A percentile compares a stretch with the other conserved stretches of the same genome.
Evolutionary conservation across 2,329 filamentous ascomycete species (phyloP).

Genomic region (Pezicula radicicola): DNA sequence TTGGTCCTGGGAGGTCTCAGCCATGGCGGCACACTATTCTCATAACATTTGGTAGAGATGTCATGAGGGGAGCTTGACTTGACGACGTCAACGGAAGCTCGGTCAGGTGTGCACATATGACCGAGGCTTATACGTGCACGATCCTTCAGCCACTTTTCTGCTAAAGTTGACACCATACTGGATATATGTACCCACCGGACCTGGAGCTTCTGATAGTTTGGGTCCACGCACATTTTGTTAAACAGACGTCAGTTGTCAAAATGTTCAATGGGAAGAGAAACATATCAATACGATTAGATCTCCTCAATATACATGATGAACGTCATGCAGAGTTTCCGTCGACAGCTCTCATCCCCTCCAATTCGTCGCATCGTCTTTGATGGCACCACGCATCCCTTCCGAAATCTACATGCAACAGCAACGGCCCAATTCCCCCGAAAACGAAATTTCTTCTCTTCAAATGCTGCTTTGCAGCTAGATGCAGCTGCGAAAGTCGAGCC

Average conservation of each 20-base stretch:
- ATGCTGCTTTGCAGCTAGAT: constrained; percentile 46
- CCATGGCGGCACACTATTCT: constrained; percentile 26
- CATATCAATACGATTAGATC: neutral
- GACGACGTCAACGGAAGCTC: constrained; percentile 25
- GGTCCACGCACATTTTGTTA: neutral
- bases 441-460: constrained; percentile 65
- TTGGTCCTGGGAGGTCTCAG: constrained; percentile 24
- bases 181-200: no score
- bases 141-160: neutral
- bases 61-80: constrained; percentile 12
- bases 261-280: neutral
- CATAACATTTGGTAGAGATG: constrained; percentile 27
- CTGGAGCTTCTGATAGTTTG: no score
- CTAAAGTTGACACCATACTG: neutral
- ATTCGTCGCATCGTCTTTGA: constrained; percentile 14
- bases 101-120: constrained; percentile 4
- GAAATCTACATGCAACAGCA: constrained; percentile 45
- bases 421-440: constrained; percentile 41
- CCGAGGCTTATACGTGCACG: neutral
- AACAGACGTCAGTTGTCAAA: neutral
- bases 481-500: constrained; percentile 8
- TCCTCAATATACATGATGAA: neutral
- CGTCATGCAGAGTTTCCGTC: constrained; percentile 20
- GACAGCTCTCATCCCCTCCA: constrained; percentile 13
- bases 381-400: constrained; percentile 21